Conservation (phyloP, 257 asterid species). For the Striga asiatica region DNA sequence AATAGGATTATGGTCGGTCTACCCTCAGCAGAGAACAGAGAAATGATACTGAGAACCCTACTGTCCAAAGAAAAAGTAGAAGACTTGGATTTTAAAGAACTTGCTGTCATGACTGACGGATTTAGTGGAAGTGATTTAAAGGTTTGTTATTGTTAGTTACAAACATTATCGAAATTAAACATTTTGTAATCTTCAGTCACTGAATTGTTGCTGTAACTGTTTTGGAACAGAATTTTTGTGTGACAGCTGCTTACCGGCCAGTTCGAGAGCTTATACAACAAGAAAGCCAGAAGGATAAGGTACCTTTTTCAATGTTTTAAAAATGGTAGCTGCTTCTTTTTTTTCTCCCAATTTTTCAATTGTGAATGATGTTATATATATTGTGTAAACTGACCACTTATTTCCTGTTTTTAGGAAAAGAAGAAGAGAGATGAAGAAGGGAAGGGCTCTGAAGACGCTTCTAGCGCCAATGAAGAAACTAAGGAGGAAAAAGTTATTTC, state of each 20-base stretch:
- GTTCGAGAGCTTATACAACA: constrained; percentile 75
- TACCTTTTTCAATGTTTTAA: constrained; percentile 16
- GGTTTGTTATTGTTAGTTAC: constrained; percentile 31
- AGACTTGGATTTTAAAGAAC: constrained; percentile 67
- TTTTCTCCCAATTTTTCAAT: neutral
- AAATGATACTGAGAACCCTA: constrained; percentile 76
- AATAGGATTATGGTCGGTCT: constrained; percentile 81
- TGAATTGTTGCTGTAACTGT: constrained; percentile 17
- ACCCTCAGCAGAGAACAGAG: constrained; percentile 84
- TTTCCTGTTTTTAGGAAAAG: constrained; percentile 33
- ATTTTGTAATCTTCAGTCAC: neutral
- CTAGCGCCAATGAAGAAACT: constrained; percentile 32
- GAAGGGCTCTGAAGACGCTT: constrained; percentile 34
- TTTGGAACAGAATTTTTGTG: constrained; percentile 63
- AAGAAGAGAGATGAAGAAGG: constrained; percentile 32
- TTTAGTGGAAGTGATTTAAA: constrained; percentile 91
- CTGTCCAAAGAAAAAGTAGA: constrained; percentile 70
- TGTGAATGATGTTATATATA: too few species aligned
- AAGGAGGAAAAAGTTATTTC: constrained; percentile 45
- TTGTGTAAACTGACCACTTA: neutral
- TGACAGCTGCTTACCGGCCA: constrained; percentile 93
- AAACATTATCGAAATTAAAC: neutral
- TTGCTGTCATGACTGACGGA: constrained; percentile 81
- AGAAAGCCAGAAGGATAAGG: constrained; percentile 67
- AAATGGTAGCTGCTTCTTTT: neutral